phyloP scores from a whole-genome alignment of 208 protist genomes.

The Vickermania ingenoplastis region DNA sequence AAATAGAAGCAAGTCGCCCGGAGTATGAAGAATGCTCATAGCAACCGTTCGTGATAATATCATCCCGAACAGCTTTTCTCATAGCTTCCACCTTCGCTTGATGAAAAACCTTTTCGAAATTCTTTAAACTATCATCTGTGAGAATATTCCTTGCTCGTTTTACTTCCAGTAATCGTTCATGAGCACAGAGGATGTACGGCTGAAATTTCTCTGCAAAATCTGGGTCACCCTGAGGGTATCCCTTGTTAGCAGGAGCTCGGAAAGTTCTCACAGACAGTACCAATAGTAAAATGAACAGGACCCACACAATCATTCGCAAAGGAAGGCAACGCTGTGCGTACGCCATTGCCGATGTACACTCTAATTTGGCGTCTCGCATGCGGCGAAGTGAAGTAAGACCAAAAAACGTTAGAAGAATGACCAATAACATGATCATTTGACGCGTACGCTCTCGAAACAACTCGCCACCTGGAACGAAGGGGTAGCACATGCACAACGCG shows the following conservation, averaged over 20 bases:
- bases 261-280: not conserved
- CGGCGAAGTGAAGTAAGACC: conserved; percentile 16
- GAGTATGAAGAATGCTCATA: conserved; percentile 2
- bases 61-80: not conserved
- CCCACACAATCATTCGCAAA: not conserved
- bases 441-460: conserved; percentile 51
- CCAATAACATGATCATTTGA: conserved; percentile 22
- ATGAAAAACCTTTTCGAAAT: not conserved
- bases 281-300: not conserved
- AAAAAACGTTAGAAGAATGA: not conserved
- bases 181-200: not conserved
- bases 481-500: conserved; percentile 59
- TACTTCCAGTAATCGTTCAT: not conserved
- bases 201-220: not conserved
- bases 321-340: not conserved
- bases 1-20: not conserved
- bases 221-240: not conserved
- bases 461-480: conserved; percentile 64
- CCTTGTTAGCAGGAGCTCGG: not conserved
- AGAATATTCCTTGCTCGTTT: not conserved
- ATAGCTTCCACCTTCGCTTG: not conserved
- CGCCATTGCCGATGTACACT: not conserved
- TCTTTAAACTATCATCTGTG: not conserved
- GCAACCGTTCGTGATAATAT: not conserved
- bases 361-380: conserved; percentile 14